Evolutionary conservation across 805 yeast species (phyloP).

Genomic region (Suhomyces sp.): DNA sequence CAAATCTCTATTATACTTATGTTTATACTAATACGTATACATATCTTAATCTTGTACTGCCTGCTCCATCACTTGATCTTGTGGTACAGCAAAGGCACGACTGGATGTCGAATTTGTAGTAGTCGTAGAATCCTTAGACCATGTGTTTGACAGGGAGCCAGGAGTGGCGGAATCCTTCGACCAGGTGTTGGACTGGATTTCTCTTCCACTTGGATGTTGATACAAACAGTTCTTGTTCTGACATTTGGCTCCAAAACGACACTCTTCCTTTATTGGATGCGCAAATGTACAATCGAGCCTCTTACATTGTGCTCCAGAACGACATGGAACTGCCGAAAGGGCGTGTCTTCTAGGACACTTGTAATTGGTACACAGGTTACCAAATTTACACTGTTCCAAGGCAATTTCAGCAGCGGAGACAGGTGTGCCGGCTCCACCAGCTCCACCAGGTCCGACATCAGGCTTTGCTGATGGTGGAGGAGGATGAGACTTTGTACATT

Average conservation of each 20-base stretch:
- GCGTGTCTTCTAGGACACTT: constrained; percentile 88
- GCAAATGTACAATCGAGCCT: constrained; percentile 80
- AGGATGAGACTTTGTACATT: constrained; percentile 78
- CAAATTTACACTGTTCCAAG: constrained; percentile 82
- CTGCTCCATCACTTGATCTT: constrained; percentile 66
- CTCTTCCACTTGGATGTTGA: constrained; percentile 80
- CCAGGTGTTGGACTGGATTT: constrained; percentile 36
- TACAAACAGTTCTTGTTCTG: constrained; percentile 68
- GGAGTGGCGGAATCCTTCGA: constrained; percentile 28
- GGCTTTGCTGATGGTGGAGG: constrained; percentile 54
- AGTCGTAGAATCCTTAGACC: constrained; percentile 35
- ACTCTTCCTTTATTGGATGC: constrained; percentile 77
- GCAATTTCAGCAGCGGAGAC: constrained; percentile 40
- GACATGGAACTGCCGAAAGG: constrained; percentile 66
- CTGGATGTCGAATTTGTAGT: constrained; percentile 17
- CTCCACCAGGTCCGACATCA: constrained; percentile 16
- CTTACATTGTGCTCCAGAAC: constrained; percentile 76
- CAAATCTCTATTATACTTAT: background rate
- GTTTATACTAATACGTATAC: background rate
- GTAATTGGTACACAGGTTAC: constrained; percentile 70
- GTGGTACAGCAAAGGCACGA: constrained; percentile 77
- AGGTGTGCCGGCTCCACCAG: constrained; percentile 6
- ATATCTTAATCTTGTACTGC: constrained; percentile 13
- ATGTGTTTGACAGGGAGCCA: constrained; percentile 28
- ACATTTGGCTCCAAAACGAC: constrained; percentile 79